phyloP scores from a whole-genome alignment of 208 protist genomes.

The Leishmania mexicana region DNA sequence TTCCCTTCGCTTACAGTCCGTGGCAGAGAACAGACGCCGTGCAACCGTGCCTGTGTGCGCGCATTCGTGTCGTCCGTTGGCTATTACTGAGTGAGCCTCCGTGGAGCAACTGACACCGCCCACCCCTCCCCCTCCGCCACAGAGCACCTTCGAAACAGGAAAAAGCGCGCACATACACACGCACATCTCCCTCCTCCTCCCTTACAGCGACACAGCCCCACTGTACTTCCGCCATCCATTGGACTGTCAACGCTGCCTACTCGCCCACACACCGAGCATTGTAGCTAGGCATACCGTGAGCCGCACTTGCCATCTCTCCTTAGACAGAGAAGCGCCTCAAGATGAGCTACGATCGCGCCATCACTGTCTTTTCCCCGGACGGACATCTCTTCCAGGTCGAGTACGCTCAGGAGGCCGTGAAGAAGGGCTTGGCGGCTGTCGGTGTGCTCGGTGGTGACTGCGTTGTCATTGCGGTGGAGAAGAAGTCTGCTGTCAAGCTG shows the following conservation, averaged over 20 bases:
- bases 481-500: constrained; percentile 98
- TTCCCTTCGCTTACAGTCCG: neutral
- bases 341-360: constrained; percentile 99
- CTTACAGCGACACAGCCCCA: neutral
- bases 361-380: constrained; percentile 99
- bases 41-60: neutral
- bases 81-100: neutral
- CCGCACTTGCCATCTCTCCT: neutral
- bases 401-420: constrained; percentile 99
- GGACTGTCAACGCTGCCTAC: neutral
- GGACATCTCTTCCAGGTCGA: constrained; percentile 99
- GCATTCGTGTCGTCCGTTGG: neutral
- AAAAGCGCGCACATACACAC: neutral
- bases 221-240: neutral
- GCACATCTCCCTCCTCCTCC: neutral
- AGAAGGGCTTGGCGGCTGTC: constrained; percentile 95
- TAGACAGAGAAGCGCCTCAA: neutral
- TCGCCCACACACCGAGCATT: neutral
- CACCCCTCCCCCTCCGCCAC: neutral
- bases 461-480: constrained; percentile 98
- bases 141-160: neutral
- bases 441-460: constrained; percentile 89
- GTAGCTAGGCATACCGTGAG: neutral
- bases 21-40: neutral
- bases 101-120: neutral